Conservation (phyloP, 1,284 basidiomycete genomes). For the Sparassis latifolia region DNA sequence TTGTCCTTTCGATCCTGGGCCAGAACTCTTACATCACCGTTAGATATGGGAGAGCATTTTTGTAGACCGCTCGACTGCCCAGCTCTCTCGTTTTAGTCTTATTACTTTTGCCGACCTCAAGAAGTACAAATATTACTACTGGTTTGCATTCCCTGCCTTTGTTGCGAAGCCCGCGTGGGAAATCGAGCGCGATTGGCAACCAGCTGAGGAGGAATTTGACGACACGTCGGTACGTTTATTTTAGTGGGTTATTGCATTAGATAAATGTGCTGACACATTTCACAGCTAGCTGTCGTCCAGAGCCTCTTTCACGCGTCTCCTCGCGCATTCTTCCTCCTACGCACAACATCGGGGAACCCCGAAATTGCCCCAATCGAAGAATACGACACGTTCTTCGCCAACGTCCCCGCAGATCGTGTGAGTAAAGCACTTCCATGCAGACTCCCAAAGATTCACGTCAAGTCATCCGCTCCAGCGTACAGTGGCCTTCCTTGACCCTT, state of each 20-base stretch:
- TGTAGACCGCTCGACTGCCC: conserved; percentile 40
- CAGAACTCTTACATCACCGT: neutral
- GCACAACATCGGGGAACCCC: conserved; percentile 24
- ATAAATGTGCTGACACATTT: neutral
- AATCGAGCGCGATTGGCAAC: conserved; percentile 51
- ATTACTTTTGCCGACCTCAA: conserved; percentile 96
- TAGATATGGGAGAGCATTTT: conserved; percentile 60
- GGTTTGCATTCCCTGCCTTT: conserved; percentile 96
- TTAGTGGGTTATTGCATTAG: neutral
- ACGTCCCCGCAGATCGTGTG: conserved; percentile 34
- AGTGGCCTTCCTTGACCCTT: conserved; percentile 85
- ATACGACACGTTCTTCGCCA: conserved; percentile 48
- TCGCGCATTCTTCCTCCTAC: conserved; percentile 57
- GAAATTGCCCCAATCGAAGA: conserved; percentile 49
- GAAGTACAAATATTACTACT: conserved; percentile 96
- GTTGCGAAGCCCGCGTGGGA: conserved; percentile 86
- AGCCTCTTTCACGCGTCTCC: conserved; percentile 35
- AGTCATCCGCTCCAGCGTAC: conserved; percentile 37
- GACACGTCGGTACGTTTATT: conserved; percentile 30
- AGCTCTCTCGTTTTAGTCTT: conserved; percentile 76
- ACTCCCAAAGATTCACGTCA: conserved; percentile 3
- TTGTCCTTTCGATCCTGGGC: neutral
- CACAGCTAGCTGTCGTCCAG: conserved; percentile 46
- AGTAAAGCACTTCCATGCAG: conserved; percentile 6
- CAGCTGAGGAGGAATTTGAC: conserved; percentile 33